Base-by-base conservation (phyloP, 305 asterid genomes). In the Coffea humblotiana region DNA sequence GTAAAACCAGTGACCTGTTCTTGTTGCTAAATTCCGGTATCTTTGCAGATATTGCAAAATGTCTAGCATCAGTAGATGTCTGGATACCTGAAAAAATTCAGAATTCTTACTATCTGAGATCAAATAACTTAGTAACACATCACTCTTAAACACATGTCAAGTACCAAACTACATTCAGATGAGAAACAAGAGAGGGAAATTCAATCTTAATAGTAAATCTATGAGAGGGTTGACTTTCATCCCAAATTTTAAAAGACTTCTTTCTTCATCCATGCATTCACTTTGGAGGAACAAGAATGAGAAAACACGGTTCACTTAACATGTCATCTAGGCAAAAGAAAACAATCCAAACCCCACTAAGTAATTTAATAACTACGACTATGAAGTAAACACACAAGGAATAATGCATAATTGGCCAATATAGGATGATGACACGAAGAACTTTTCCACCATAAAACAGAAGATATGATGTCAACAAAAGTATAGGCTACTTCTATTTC, bases 21-120 rank as follows among this genome's bases (percentile, higher is more conserved):
- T 88, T 95, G 90, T 95, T 95, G 89, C 88, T 92, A 86, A 93
- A 93, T 64, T 95, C 97, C 3, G 95, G 97, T 82, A 95, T 82
- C 90, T 95, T 95, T 45, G 99, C 99, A 49, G 99, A 95, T 80
- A 93, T 88, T 13, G 99, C 94, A 52, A 82, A 95, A 89, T 93
- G 98, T 84, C 87, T 88, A 58, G 99, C 98, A 87, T 95, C 99
- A 14, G 85, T 89, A 61, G 88, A 25, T 1, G 98, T 95, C 87
- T 95, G 97, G 85, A 95, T 83, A 83, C 99, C 98, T 93, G 91
- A 70, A 87, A 78, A 80, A 14, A 9, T 70, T 58, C 74, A 76
- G 32, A 65, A 56, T 11, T 40, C n/a, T 52, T 32, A 75, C 60
- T 27, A 40, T 60, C 14, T 25, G 3, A 48, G 32, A 47, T 37